Conservation (phyloP, 2,329 filamentous ascomycete species). For the Calcarisporium arbuscula region DNA sequence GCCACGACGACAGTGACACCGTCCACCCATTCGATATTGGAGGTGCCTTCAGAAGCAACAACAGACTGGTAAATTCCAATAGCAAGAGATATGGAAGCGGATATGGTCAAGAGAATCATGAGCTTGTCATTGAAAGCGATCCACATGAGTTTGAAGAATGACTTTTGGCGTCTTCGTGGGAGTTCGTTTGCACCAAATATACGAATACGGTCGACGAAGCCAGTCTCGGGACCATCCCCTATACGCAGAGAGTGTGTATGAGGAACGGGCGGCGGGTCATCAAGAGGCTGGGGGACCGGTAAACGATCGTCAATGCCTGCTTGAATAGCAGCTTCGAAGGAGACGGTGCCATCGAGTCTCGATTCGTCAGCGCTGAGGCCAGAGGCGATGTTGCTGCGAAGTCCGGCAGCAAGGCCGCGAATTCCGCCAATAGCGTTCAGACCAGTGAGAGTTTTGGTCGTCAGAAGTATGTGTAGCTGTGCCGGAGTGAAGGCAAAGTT, state of each 20-base stretch:
- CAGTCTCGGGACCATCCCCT: conserved; percentile 18
- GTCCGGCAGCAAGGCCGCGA: conserved; percentile 42
- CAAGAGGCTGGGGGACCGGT: conserved; percentile 14
- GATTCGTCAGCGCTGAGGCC: conserved; percentile 47
- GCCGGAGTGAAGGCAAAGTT: conserved; percentile 48
- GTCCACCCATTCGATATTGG: conserved; percentile 73
- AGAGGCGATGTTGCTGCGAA: conserved; percentile 39
- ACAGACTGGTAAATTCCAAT: conserved; percentile 70
- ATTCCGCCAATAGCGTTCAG: conserved; percentile 48
- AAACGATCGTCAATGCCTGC: conserved; percentile 27
- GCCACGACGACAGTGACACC: conserved; percentile 74
- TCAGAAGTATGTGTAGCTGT: conserved; percentile 47
- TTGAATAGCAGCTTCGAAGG: conserved; percentile 42
- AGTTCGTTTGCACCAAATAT: conserved; percentile 59
- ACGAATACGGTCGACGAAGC: conserved; percentile 54
- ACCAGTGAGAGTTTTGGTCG: conserved; percentile 40
- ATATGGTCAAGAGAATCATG: conserved; percentile 62
- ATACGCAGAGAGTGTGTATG: conserved; percentile 21
- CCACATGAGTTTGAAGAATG: conserved; percentile 61
- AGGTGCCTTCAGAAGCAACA: conserved; percentile 40
- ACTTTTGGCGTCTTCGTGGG: conserved; percentile 59
- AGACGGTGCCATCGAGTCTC: conserved; percentile 34
- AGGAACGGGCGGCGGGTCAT: conserved; percentile 13
- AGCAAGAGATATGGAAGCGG: conserved; percentile 66
- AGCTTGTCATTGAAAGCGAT: conserved; percentile 80